Conservation (phyloP, 1,284 basidiomycete species). For the Austroboletus niveus region DNA sequence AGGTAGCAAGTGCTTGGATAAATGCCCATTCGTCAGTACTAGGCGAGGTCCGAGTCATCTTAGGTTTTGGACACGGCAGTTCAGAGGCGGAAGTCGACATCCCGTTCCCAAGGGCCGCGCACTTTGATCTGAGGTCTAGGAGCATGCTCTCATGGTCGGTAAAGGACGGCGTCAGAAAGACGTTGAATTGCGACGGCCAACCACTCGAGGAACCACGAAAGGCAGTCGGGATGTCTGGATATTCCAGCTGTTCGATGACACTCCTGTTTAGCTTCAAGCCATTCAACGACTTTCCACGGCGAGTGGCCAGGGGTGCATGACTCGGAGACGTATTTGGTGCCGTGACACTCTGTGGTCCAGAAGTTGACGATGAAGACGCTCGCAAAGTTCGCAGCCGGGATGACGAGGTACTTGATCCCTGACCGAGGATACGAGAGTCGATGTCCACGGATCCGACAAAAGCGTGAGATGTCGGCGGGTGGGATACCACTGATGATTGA, state of each 20-base stretch:
- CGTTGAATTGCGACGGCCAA: constrained; percentile 43
- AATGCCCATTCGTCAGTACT: constrained; percentile 26
- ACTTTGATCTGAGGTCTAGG: constrained; percentile 43
- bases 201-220: constrained; percentile 55
- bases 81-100: constrained; percentile 19
- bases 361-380: not conserved
- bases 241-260: constrained; percentile 34
- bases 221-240: constrained; percentile 62
- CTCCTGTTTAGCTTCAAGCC: constrained; percentile 38
- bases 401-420: constrained; percentile 7
- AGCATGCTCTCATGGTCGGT: constrained; percentile 58
- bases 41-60: constrained; percentile 2
- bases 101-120: constrained; percentile 29
- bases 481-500: constrained; percentile 1
- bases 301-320: constrained; percentile 43
- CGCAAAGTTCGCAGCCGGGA: constrained; percentile 1
- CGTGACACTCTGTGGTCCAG: not conserved
- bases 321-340: constrained; percentile 6
- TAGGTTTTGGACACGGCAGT: constrained; percentile 3
- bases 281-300: constrained; percentile 50
- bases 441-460: constrained; percentile 10
- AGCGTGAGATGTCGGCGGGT: constrained; percentile 1
- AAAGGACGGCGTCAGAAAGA: constrained; percentile 23
- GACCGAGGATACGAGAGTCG: constrained; percentile 2
- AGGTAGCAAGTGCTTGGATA: constrained; percentile 15